These are phyloP conservation scores for Fraxinus paxiana DNA, from an alignment of 305 asterid species.

Conservation along the genomic window DNA sequence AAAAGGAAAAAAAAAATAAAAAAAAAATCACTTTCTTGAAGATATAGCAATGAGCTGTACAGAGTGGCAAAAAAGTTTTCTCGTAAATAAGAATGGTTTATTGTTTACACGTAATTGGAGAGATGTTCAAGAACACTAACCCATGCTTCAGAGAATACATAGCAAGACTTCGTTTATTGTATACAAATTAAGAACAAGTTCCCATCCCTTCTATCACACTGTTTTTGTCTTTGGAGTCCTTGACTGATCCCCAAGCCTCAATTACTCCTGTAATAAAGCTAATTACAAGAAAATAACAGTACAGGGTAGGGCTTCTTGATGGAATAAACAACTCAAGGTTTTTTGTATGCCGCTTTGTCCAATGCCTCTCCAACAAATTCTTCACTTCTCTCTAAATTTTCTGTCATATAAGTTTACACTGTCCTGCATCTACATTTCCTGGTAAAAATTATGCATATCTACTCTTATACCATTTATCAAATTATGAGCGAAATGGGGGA, in stretches of 20 bases:
- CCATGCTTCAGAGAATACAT: not conserved
- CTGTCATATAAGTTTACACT: not conserved
- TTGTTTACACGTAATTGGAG: not conserved
- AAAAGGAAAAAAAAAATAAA: no score
- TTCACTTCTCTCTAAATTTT: not conserved
- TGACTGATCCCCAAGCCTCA: not conserved
- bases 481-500: not conserved
- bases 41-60: not conserved
- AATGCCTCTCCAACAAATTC: not conserved
- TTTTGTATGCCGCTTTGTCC: not conserved
- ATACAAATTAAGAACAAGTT: not conserved
- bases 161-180: not conserved
- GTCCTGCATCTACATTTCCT: not conserved
- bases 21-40: not conserved
- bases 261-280: not conserved
- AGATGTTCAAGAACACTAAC: not conserved
- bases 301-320: not conserved
- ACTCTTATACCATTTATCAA: not conserved
- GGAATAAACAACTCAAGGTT: not conserved
- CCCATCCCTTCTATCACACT: not conserved
- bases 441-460: not conserved
- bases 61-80: not conserved
- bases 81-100: not conserved
- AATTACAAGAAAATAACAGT: not conserved
- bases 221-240: not conserved